A percentile compares a stretch with the other conserved stretches of the same genome.
phyloP scores from a whole-genome alignment of 371 early-diverging fungal species.

The Funneliformis caledonium region DNA sequence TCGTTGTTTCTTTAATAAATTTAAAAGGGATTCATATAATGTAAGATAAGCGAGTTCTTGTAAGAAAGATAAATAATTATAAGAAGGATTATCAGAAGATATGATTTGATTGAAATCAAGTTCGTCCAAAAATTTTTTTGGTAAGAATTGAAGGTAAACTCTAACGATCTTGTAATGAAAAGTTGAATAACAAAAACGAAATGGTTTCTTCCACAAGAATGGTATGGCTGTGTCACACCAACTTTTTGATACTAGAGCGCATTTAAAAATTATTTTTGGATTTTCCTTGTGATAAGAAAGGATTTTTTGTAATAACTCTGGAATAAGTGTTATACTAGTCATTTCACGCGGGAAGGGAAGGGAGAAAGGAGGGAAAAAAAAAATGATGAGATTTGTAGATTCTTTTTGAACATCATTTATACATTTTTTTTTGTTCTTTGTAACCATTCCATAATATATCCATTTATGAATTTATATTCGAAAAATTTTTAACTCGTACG shows the following conservation, averaged over 20 bases:
- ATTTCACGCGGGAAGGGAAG: too few species aligned
- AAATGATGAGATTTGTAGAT: too few species aligned
- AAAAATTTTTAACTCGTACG: too few species aligned
- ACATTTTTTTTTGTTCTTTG: too few species aligned
- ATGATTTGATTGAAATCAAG: neutral
- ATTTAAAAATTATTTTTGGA: neutral
- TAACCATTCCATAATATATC: too few species aligned
- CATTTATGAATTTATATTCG: too few species aligned
- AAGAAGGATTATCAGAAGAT: neutral
- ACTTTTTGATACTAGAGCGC: neutral
- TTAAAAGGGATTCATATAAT: neutral
- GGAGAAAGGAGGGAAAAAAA: too few species aligned
- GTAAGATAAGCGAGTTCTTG: neutral
- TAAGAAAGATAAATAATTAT: neutral
- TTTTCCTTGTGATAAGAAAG: neutral
- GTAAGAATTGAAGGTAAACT: neutral
- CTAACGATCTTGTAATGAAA: neutral
- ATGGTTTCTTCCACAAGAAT: slow-evolving; percentile 32
- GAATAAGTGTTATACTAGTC: neutral
- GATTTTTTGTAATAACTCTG: neutral
- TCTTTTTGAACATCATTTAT: too few species aligned
- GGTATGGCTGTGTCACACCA: slow-evolving; percentile 14
- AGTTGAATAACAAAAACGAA: slow-evolving; percentile 10
- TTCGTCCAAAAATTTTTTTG: too few species aligned
- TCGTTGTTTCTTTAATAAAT: too few species aligned